Conservation (phyloP, 352 stramenopile genomes). For the Globisporangium spiculum region DNA sequence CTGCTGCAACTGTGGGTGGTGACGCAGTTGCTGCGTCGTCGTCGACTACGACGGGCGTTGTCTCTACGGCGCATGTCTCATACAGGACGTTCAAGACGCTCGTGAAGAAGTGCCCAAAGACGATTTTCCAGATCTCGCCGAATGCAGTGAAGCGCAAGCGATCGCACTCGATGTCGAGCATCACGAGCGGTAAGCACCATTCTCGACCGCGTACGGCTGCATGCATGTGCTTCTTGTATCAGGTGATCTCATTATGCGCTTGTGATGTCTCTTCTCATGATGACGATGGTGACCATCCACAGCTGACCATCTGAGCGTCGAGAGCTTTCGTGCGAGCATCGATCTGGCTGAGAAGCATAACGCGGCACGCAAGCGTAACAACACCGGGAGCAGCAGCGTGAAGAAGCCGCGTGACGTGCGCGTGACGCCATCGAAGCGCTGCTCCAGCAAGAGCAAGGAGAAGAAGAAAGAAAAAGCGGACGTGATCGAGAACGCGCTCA, state of each 20-base stretch:
- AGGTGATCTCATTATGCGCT: not conserved
- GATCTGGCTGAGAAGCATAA: constrained; percentile 18
- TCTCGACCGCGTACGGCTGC: not conserved
- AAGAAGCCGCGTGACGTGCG: constrained; percentile 24
- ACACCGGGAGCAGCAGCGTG: constrained; percentile 16
- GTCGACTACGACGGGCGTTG: not conserved
- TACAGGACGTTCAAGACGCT: constrained; percentile 15
- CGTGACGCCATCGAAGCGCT: constrained; percentile 48
- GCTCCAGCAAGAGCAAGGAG: constrained; percentile 41
- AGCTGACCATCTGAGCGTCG: constrained; percentile 20
- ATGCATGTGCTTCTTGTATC: not conserved
- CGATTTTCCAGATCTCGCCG: constrained; percentile 37
- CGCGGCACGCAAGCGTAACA: constrained; percentile 18
- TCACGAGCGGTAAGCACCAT: constrained; percentile 27
- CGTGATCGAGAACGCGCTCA: constrained; percentile 58
- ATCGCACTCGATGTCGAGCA: constrained; percentile 39
- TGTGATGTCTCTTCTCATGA: not conserved
- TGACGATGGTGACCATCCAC: not conserved
- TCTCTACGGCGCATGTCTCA: constrained; percentile 14
- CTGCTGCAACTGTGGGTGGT: constrained; percentile 1
- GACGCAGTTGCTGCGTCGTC: constrained; percentile 11
- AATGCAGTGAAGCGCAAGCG: constrained; percentile 62
- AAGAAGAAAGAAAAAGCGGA: constrained; percentile 58
- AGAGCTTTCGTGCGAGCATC: constrained; percentile 21
- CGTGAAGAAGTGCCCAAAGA: constrained; percentile 21